A percentile compares a stretch with the other conserved stretches of the same genome.
Evolutionary conservation across 2,329 filamentous ascomycete species (phyloP).

Genomic region (Trichocomaceae sp.): DNA sequence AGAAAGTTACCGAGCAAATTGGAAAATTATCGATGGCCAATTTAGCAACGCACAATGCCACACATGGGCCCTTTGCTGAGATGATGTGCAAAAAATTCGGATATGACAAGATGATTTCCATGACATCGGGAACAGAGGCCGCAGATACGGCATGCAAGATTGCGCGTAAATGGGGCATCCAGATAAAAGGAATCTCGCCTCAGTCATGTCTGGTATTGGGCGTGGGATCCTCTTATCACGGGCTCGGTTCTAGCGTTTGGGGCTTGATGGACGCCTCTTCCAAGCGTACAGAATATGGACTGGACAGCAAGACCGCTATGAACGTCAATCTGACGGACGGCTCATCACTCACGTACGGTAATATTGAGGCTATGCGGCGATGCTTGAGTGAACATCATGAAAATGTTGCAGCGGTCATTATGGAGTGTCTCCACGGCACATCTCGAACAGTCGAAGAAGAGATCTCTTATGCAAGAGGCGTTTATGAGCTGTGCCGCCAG

Average conservation of each 20-base stretch:
- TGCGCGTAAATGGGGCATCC: neutral
- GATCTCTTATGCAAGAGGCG: neutral
- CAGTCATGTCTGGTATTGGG: neutral
- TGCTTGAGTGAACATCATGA: neutral
- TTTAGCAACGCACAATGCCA: neutral
- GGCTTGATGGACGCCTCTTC: neutral
- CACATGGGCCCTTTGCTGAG: neutral
- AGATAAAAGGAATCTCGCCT: neutral
- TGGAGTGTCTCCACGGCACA: neutral
- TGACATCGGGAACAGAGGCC: neutral
- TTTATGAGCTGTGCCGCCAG: neutral
- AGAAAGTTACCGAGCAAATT: neutral
- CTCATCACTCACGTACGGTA: neutral
- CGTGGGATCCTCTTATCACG: neutral
- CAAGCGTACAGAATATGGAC: neutral
- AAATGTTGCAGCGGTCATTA: neutral
- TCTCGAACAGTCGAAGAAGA: neutral
- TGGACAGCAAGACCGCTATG: neutral
- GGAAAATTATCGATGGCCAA: neutral
- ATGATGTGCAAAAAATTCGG: conserved; percentile 1
- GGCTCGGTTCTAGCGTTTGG: neutral
- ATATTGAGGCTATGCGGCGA: neutral
- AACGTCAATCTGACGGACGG: neutral
- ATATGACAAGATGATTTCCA: neutral
- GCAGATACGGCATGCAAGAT: neutral